Evolutionary conservation across 169 alveolate species (phyloP), one percentile per base, ranked within the genome.

Genomic region (Pseudocohnilembus persalinus): DNA sequence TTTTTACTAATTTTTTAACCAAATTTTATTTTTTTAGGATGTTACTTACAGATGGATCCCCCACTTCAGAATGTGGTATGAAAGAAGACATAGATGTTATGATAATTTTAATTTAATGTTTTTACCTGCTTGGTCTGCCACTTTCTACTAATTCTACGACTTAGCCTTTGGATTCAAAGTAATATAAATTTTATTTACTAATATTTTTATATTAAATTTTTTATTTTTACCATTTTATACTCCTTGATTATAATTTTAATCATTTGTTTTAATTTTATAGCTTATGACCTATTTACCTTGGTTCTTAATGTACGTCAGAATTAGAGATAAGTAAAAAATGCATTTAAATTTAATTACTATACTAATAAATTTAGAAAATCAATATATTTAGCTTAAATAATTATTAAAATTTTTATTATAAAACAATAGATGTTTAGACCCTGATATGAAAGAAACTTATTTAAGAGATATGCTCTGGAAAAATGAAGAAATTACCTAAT

Each of bases 381-480:
- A 49, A 49, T 49, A 49, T 4, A 4, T 49, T 49, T n/a, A n/a
- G n/a, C n/a, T n/a, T n/a, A n/a, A n/a, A n/a, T n/a, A n/a, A n/a
- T 49, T 49, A 49, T 11, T 49, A 49, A 49, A 49, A 49, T 49
- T 49, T 11, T 49, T 49, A 11, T 49, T 49, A 11, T 20, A 4
- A 49, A 11, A 11, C 20, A 11, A 49, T 20, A 49, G 68, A 49
- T 32, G 76, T 74, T 79, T 83, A n/a, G 90, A 86, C 76, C 90
- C 90, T 28, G 90, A 86, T 65, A 79, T 86, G 64, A 86, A 86
- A 73, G 90, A 86, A 81, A 86, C 90, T 24, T 86, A 81, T 30
- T 81, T 86, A 35, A 86, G 90, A 86, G 90, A 86, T 75, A 86
- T 86, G 83, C 33, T 86, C 65, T 86, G 80, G 49, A 35, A 86